Percentiles rank a stretch among this genome's conserved stretches.
Evolutionary conservation across 164 flowering plant species (phyloP).

Genomic region (Vitis labrusca): DNA sequence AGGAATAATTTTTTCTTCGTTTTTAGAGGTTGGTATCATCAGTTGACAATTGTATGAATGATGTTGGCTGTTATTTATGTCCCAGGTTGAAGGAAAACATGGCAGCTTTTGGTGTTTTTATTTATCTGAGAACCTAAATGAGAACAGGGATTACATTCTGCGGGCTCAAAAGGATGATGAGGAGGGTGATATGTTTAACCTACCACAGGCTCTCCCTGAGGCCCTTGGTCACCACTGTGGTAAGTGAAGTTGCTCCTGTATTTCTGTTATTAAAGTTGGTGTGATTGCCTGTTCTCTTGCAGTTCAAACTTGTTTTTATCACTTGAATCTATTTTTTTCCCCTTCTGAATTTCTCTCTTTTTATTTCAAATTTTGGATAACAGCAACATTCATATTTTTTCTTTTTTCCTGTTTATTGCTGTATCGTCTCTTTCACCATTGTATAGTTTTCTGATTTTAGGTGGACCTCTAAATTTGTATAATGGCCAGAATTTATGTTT

Average conservation of each 20-base stretch:
- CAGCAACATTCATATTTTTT: neutral
- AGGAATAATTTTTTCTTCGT: no score
- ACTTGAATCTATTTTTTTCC: neutral
- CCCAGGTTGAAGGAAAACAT: conserved; percentile 66
- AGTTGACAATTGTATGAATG: neutral
- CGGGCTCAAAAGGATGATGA: conserved; percentile 31
- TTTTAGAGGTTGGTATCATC: neutral
- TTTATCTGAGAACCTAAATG: conserved; percentile 73
- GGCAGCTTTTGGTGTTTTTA: conserved; percentile 55
- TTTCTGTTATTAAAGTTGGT: neutral
- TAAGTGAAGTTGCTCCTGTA: conserved; percentile 31
- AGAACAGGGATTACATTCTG: conserved; percentile 37
- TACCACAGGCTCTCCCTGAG: conserved; percentile 49
- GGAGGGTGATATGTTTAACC: conserved; percentile 26
- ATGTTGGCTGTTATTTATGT: conserved; percentile 9
- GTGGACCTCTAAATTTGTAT: conserved; percentile 55
- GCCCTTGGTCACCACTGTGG: conserved; percentile 38
- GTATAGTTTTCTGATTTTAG: conserved; percentile 32
- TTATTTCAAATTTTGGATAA: neutral
- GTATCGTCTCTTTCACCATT: neutral
- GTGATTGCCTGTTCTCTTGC: neutral
- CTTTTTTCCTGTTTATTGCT: neutral
- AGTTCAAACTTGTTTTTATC: neutral
- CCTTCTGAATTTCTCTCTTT: neutral
- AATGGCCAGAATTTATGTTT: conserved; percentile 50